A percentile compares a stretch with the other conserved stretches of the same genome.
Conservation (phyloP, 768 basidiomycete species). For the Chalciporus pseudorubinellus region DNA sequence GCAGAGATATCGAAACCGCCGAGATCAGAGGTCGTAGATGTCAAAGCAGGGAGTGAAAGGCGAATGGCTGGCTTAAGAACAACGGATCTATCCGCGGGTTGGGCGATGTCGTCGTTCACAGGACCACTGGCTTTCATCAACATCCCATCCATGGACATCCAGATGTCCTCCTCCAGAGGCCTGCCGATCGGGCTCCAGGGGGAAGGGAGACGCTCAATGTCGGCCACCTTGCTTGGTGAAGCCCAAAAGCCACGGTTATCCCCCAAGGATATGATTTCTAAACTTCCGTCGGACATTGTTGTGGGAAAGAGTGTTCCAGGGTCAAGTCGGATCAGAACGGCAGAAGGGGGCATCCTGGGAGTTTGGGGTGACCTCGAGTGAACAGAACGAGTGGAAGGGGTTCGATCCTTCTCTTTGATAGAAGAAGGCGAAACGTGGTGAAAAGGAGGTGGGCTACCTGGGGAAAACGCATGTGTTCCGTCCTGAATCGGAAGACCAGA, state of each 20-base stretch:
- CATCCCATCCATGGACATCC: constrained; percentile 24
- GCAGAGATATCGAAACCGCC: background rate
- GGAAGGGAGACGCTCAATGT: constrained; percentile 21
- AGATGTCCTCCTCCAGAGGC: constrained; percentile 10
- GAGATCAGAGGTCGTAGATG: background rate
- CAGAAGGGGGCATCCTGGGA: constrained; percentile 12
- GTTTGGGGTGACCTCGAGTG: constrained; percentile 6
- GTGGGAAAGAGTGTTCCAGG: constrained; percentile 24
- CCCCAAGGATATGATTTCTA: constrained; percentile 23
- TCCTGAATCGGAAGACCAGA: background rate
- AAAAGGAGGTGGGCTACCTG: constrained; percentile 8
- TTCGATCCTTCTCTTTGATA: background rate
- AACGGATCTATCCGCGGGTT: background rate
- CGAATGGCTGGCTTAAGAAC: background rate
- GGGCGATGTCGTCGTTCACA: background rate
- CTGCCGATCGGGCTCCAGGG: constrained; percentile 30
- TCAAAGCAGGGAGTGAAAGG: background rate
- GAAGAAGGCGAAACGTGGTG: background rate
- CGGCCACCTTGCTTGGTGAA: constrained; percentile 3
- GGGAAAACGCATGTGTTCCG: background rate
- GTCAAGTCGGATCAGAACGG: constrained; percentile 19
- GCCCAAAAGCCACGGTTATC: constrained; percentile 9
- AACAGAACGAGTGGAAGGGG: constrained; percentile 5
- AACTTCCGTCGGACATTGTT: constrained; percentile 22
- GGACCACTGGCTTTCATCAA: constrained; percentile 19